These are phyloP conservation scores for Mycena amicta DNA, from an alignment of 768 basidiomycete genomes.

Conservation along the genomic window DNA sequence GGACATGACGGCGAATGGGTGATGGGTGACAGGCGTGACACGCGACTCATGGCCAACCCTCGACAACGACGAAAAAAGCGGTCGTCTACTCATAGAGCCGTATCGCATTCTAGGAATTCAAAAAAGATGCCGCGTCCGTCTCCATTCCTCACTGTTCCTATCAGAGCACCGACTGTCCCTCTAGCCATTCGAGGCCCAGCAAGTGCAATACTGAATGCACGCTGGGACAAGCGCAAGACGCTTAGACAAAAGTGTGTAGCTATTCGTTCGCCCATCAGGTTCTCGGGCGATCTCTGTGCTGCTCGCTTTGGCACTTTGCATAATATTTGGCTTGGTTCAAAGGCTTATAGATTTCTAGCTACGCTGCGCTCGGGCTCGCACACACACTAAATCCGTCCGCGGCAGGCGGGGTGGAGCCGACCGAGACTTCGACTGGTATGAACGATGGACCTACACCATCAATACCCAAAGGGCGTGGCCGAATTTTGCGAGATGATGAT, in stretches of 20 bases:
- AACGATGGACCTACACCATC: conserved; percentile 24
- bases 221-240: conserved; percentile 88
- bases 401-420: conserved; percentile 68
- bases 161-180: conserved; percentile 14
- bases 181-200: conserved; percentile 79
- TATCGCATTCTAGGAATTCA: conserved; percentile 80
- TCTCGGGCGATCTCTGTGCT: conserved; percentile 23
- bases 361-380: conserved; percentile 74
- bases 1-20: conserved; percentile 33
- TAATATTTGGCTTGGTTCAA: conserved; percentile 15
- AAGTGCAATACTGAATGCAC: conserved; percentile 66
- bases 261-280: conserved; percentile 19
- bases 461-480: conserved; percentile 70
- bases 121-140: conserved; percentile 77
- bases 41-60: conserved; percentile 82
- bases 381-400: conserved; percentile 67
- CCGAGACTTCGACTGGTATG: conserved; percentile 21
- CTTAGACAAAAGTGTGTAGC: conserved; percentile 84
- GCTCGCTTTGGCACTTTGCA: conserved; percentile 13
- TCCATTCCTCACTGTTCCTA: conserved; percentile 4
- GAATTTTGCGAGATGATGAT: conserved; percentile 77
- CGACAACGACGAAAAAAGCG: conserved; percentile 87
- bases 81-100: conserved; percentile 72
- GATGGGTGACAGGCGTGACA: neutral
- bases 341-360: conserved; percentile 46